These are phyloP conservation scores for Jamesozyma hellenica DNA, from an alignment of 805 yeast species.

Conservation along the genomic window DNA sequence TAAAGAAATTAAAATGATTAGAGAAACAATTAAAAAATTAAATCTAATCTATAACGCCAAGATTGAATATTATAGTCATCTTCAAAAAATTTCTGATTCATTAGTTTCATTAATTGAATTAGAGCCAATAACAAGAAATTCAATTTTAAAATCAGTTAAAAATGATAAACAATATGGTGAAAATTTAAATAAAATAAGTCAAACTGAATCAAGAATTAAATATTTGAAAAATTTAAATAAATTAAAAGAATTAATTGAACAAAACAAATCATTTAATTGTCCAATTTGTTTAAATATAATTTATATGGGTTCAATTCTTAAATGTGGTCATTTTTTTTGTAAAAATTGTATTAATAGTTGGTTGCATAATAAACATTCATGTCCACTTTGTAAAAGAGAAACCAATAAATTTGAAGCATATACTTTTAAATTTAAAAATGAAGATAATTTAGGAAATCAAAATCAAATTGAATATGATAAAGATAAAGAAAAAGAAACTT, in stretches of 20 bases:
- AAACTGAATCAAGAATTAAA: slow-evolving; percentile 34
- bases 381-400: slow-evolving; percentile 73
- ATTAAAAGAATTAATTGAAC: slow-evolving; percentile 20
- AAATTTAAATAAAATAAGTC: slow-evolving; percentile 19
- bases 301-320: slow-evolving; percentile 66
- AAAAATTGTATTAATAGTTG: slow-evolving; percentile 69
- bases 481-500: slow-evolving; percentile 1
- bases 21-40: slow-evolving; percentile 40
- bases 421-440: slow-evolving; percentile 45
- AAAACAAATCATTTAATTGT: slow-evolving; percentile 39
- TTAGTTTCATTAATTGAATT: slow-evolving; percentile 42
- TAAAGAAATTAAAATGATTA: slow-evolving; percentile 19
- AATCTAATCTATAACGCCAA: slow-evolving; percentile 70
- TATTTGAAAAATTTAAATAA: slow-evolving; percentile 39
- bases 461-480: background rate
- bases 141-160: slow-evolving; percentile 16
- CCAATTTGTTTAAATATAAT: slow-evolving; percentile 69
- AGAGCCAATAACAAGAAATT: slow-evolving; percentile 11
- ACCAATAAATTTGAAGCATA: slow-evolving; percentile 48
- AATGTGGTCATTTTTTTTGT: slow-evolving; percentile 91
- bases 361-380: slow-evolving; percentile 45
- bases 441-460: too few species aligned
- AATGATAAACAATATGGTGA: slow-evolving; percentile 14
- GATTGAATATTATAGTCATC: slow-evolving; percentile 69
- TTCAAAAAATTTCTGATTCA: slow-evolving; percentile 80